phyloP scores from a whole-genome alignment of 768 basidiomycete genomes.

The Amanita rubescens region DNA sequence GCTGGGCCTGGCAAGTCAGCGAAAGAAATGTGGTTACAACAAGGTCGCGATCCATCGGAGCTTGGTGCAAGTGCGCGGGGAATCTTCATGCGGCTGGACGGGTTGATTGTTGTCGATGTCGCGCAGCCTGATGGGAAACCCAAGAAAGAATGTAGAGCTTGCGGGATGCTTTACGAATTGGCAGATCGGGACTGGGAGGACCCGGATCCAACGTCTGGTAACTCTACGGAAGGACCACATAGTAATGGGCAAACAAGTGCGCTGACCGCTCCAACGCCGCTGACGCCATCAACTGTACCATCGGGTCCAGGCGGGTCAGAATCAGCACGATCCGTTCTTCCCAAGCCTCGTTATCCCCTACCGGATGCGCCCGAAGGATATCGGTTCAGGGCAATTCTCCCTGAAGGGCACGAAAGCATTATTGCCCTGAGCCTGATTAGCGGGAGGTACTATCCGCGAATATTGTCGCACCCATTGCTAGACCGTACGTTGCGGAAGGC shows the following conservation, averaged over 20 bases:
- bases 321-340: background rate
- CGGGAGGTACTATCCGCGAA: conserved; percentile 74
- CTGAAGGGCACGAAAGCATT: conserved; percentile 53
- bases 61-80: conserved; percentile 56
- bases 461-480: conserved; percentile 61
- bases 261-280: background rate
- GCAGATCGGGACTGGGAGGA: conserved; percentile 70
- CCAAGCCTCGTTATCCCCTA: conserved; percentile 27
- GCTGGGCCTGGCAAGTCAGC: conserved; percentile 46
- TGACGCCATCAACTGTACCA: background rate
- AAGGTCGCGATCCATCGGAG: conserved; percentile 19
- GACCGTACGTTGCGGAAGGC: conserved; percentile 31
- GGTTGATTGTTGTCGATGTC: conserved; percentile 56
- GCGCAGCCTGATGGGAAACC: conserved; percentile 30
- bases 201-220: conserved; percentile 10
- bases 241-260: background rate
- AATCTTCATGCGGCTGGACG: conserved; percentile 65
- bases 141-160: conserved; percentile 57
- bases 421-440: conserved; percentile 64
- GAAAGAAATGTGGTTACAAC: conserved; percentile 17
- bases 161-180: conserved; percentile 72
- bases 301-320: background rate
- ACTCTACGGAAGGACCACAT: background rate
- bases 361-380: conserved; percentile 64
- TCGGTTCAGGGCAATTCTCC: conserved; percentile 61